Conservation (phyloP, 176 grass and related monocot genomes). For the Triticum urartu region DNA sequence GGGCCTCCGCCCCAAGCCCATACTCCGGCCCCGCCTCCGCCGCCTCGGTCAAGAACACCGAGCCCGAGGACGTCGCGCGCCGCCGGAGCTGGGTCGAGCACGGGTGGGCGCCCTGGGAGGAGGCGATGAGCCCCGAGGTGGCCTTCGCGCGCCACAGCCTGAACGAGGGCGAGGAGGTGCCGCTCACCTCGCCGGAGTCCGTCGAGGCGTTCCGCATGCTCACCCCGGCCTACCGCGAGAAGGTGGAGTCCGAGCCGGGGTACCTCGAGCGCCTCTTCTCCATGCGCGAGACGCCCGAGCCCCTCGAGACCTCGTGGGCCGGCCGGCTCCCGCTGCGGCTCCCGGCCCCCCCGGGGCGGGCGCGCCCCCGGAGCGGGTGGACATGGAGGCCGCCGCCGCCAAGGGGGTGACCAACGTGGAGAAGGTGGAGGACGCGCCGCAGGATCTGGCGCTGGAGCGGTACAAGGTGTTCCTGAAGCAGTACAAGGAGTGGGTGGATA, state of each 20-base stretch:
- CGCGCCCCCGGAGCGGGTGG: constrained; percentile 76
- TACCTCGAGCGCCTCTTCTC: constrained; percentile 65
- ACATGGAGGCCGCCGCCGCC: constrained; percentile 49
- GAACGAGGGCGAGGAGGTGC: constrained; percentile 92
- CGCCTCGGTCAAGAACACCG: constrained; percentile 37
- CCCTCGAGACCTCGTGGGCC: constrained; percentile 73
- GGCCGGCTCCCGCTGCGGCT: constrained; percentile 58
- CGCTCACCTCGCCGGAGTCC: constrained; percentile 76
- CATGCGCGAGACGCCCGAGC: constrained; percentile 79
- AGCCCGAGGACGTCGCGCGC: constrained; percentile 68
- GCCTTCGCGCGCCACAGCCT: constrained; percentile 84
- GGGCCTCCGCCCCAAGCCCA: constrained; percentile 35
- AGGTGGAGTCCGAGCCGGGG: constrained; percentile 77
- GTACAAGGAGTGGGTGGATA: constrained; percentile 92
- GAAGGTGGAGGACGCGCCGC: constrained; percentile 50
- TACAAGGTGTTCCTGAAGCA: constrained; percentile 92
- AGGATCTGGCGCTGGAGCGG: constrained; percentile 58
- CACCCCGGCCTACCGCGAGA: constrained; percentile 78
- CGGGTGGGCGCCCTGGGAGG: constrained; percentile 95
- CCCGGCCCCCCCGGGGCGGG: too few species aligned
- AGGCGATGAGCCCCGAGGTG: constrained; percentile 72
- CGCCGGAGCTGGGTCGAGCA: constrained; percentile 70
- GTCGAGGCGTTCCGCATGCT: constrained; percentile 93
- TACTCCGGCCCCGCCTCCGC: constrained; percentile 7
- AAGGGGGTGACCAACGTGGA: constrained; percentile 44